Base-by-base conservation (phyloP, 495 filamentous ascomycete species). In the Lophium mytilinum region DNA sequence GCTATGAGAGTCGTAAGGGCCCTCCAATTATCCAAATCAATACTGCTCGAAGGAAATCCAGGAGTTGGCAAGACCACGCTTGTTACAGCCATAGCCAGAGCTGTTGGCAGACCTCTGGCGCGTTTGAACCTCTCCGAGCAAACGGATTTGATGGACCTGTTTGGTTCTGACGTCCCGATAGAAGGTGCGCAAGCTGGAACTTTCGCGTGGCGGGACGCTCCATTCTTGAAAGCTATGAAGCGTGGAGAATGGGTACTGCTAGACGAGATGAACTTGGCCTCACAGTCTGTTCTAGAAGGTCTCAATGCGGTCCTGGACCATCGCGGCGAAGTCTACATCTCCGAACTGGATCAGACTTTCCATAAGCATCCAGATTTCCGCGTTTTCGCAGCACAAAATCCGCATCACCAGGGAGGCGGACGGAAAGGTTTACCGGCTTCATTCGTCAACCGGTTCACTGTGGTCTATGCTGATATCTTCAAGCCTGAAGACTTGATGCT, bases 191-290 rank as follows among this genome's bases (percentile, higher is more conserved):
- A 87, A 64, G 83, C 87, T 17, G 93, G 94, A 1, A 83, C 86
- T 52, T 99, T 99, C 60, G 82, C 83, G 5, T 99, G 94, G 94
- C 82, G 90, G 56, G 91, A 97, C 70, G 94, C 90, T 12, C 90
- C 94, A 1, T 99, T 97, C 67, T 73, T 99, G 36, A 84, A 85
- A 68, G 94, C 94, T 9, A 97, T 99, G 92, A 91, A 94, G 68
- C 83, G 81, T 45, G 94, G 94, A 11, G 83, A 91, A 60, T 99
- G 94, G 94, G 92, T 97, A 8, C 73, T 99, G 9, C 75, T 99
- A 0, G 94, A 99, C 69, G 94, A 99, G 75, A 96, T 99, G 94
- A 99, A 99, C 64, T 67, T 99, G 50, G 94, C 94, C 3, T 97
- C 94, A 0, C 94, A 97, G 67, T 94, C 91, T 6, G 90, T 99